These are phyloP conservation scores for Metschnikowia sp. DNA, from an alignment of 805 yeast species.

Conservation along the genomic window DNA sequence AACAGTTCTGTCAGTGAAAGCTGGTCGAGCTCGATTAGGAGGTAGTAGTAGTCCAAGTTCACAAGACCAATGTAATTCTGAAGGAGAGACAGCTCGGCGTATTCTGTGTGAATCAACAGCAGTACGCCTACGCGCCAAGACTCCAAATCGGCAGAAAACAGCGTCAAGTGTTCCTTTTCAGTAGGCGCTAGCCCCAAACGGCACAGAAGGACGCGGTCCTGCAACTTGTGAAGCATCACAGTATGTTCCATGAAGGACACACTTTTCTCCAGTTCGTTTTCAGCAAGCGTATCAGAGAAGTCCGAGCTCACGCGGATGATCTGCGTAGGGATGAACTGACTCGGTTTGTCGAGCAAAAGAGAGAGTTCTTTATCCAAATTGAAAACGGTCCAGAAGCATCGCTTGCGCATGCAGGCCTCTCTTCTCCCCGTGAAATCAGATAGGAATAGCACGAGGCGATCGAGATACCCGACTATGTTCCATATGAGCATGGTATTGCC, in stretches of 20 bases:
- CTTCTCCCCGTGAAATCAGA: constrained; percentile 13
- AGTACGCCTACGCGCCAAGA: constrained; percentile 34
- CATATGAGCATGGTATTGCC: constrained; percentile 29
- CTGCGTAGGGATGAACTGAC: constrained; percentile 29
- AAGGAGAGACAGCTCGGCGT: constrained; percentile 25
- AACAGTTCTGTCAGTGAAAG: constrained; percentile 34
- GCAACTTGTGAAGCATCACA: constrained; percentile 24
- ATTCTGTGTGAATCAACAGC: constrained; percentile 26
- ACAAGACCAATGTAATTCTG: constrained; percentile 33
- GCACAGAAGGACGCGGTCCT: constrained; percentile 23
- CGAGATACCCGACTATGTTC: constrained; percentile 34
- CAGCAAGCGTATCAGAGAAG: constrained; percentile 13
- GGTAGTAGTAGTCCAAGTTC: constrained; percentile 38
- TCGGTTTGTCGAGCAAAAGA: constrained; percentile 32
- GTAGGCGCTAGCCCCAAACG: constrained; percentile 13
- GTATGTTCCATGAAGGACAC: constrained; percentile 20
- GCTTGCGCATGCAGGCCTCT: constrained; percentile 10
- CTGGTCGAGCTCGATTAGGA: constrained; percentile 41
- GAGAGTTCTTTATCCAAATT: constrained; percentile 39
- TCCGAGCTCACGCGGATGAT: constrained; percentile 21
- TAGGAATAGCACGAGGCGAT: constrained; percentile 21
- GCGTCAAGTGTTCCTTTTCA: constrained; percentile 10
- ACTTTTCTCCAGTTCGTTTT: constrained; percentile 23
- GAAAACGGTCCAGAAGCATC: constrained; percentile 37
- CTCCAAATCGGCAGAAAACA: constrained; percentile 32